Percentiles rank a stretch among this genome's conserved stretches.
These are phyloP conservation scores for Encephalitozoon romaleae DNA, from an alignment of 371 early-diverging fungal genomes.

Conservation along the genomic window DNA sequence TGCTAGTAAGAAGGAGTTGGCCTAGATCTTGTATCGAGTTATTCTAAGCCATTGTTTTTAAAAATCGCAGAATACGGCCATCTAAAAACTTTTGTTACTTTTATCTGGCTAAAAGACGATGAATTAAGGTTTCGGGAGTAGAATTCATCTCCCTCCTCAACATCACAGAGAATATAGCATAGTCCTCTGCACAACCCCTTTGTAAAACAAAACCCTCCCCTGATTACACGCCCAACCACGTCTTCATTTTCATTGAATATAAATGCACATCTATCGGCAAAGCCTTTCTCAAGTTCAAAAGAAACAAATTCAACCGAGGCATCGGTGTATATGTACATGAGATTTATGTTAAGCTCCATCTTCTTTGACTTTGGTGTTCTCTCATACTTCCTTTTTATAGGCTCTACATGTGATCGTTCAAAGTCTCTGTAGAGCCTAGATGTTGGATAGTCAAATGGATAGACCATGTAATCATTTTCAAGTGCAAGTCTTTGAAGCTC, in stretches of 20 bases:
- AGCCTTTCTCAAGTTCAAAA: conserved; percentile 45
- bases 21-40: too few species aligned
- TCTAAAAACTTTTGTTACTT: conserved; percentile 29
- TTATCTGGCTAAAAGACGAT: neutral
- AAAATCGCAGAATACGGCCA: neutral
- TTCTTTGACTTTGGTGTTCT: conserved; percentile 46
- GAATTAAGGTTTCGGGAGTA: conserved; percentile 14
- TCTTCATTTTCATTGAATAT: conserved; percentile 16
- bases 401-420: conserved; percentile 15
- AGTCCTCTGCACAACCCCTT: conserved; percentile 37
- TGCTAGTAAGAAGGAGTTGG: too few species aligned
- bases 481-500: conserved; percentile 50
- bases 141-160: conserved; percentile 6
- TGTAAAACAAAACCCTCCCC: conserved; percentile 46
- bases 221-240: conserved; percentile 42
- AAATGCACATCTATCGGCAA: conserved; percentile 14
- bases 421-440: conserved; percentile 11
- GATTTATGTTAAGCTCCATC: neutral
- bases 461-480: conserved; percentile 41
- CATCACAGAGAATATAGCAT: neutral
- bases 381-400: conserved; percentile 34
- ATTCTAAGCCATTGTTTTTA: too few species aligned
- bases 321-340: neutral
- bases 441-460: conserved; percentile 44
- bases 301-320: neutral